Percentiles rank a stretch among this genome's conserved stretches.
phyloP scores from a whole-genome alignment of 192 early-diverging fungal species.

The Funneliformis geosporum region DNA sequence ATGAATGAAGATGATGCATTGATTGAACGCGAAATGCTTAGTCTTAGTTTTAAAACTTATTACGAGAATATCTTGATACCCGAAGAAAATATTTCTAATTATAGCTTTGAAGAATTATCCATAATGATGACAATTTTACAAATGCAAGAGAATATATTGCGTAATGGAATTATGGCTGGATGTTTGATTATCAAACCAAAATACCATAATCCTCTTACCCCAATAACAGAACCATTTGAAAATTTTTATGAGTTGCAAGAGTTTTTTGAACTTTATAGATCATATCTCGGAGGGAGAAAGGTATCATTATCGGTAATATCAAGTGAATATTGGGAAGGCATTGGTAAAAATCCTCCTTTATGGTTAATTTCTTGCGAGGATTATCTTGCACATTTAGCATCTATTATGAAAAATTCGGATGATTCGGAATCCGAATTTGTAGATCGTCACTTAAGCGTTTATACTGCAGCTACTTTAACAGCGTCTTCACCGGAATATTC shows the following conservation, averaged over 20 bases:
- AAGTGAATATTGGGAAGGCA: conserved; percentile 35
- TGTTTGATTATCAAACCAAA: conserved; percentile 37
- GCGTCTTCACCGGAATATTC: not conserved
- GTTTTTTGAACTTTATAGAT: conserved; percentile 31
- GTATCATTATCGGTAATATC: conserved; percentile 30
- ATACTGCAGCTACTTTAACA: not conserved
- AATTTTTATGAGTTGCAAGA: conserved; percentile 27
- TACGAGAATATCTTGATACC: conserved; percentile 36
- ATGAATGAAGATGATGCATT: conserved; percentile 39
- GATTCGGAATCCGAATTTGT: conserved; percentile 1
- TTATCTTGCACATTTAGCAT: conserved; percentile 53
- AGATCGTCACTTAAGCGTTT: not conserved
- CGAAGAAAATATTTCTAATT: conserved; percentile 29
- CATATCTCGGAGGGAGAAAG: conserved; percentile 32
- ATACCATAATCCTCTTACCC: conserved; percentile 24
- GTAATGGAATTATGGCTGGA: conserved; percentile 40
- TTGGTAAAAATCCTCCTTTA: conserved; percentile 30
- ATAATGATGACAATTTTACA: conserved; percentile 38
- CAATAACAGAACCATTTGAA: conserved; percentile 35
- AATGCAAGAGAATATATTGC: conserved; percentile 43
- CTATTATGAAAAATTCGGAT: conserved; percentile 45
- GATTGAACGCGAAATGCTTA: conserved; percentile 39
- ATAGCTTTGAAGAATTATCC: conserved; percentile 40
- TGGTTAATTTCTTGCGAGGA: conserved; percentile 36
- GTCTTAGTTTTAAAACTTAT: conserved; percentile 39